Evolutionary conservation across 2,329 filamentous ascomycete species (phyloP), one percentile per base, ranked within the genome.

Genomic region (Xylaria arbuscula): DNA sequence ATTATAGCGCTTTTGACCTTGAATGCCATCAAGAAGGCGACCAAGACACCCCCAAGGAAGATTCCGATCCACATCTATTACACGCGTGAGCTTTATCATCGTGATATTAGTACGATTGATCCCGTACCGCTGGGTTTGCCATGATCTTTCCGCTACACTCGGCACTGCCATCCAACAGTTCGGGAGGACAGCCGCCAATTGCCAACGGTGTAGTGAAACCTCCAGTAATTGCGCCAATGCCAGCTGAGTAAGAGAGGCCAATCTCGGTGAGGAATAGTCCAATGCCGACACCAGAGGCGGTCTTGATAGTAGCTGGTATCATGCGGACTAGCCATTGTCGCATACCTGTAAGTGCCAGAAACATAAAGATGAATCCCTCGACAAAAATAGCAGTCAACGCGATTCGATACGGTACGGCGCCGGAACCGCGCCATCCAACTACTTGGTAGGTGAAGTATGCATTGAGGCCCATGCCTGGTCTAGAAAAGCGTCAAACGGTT

Each of bases 221-320:
- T 34, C 93, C 93, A 0, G 92, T 93, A 69, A 97, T 90, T 38
- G 92, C 86, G 17, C 94, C 93, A 74, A 97, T 94, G 64, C 94
- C 94, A 54, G 92, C 89, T 24, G 89, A 90, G 78, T 96, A 96
- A 0, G 92, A 93, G 71, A 91, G 83, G 1, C 89, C 89, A 69
- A 89, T 89, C 70, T 89, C 84, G 0, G 88, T 89, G 28, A 91
- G 81, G 71, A 90, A 90, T 45, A 90, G 80, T 2, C 89, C 89
- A 47, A 91, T 90, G 1, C 89, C 89, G 4, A 90, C 89, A 22
- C 88, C 88, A 24, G 87, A 89, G 11, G 89, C 88, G 1, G 87
- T 88, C 78, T 91, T 91, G 74, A 91, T 86, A 2, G 88, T 90
- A 2, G 85, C 83, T 0, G 89, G 89, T 54, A 90, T 90, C 63